A percentile compares a stretch with the other conserved stretches of the same genome.
Evolutionary conservation across 2,329 filamentous ascomycete species (phyloP).

Genomic region (Tricladium varicosporioides): DNA sequence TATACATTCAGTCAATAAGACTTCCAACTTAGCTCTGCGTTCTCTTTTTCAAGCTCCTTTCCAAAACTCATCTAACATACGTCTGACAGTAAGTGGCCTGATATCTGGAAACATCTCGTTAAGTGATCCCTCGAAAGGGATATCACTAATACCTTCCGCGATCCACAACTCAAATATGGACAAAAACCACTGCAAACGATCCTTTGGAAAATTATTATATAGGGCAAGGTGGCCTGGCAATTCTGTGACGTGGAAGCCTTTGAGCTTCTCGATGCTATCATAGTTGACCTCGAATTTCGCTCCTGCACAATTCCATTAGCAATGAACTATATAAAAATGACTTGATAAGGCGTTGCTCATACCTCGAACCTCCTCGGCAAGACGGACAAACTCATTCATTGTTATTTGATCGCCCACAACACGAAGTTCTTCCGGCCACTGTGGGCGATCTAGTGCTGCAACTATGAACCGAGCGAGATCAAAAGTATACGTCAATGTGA

Average conservation of each 20-base stretch:
- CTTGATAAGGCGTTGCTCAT: slow-evolving; percentile 1
- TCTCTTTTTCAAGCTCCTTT: too few relatives aligned
- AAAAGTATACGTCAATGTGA: slow-evolving; percentile 26
- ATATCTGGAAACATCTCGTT: slow-evolving; percentile 25
- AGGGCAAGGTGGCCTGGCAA: slow-evolving; percentile 26
- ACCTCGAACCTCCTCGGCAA: slow-evolving; percentile 22
- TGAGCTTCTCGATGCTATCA: slow-evolving; percentile 26
- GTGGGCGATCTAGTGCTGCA: slow-evolving; percentile 13
- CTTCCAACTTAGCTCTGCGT: too few relatives aligned
- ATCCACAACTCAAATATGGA: slow-evolving; percentile 21
- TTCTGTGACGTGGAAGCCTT: slow-evolving; percentile 14
- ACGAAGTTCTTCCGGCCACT: slow-evolving; percentile 23
- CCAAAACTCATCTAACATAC: too few relatives aligned
- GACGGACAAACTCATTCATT: slow-evolving; percentile 26
- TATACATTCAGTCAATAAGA: too few relatives aligned
- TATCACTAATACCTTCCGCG: slow-evolving; percentile 17
- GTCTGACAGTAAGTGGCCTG: too few relatives aligned
- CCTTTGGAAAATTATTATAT: slow-evolving; percentile 27
- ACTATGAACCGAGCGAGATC: slow-evolving; percentile 29
- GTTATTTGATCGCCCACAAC: slow-evolving; percentile 29
- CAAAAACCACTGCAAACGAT: slow-evolving; percentile 24
- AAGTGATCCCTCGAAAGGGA: slow-evolving; percentile 12
- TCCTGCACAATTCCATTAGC: not conserved
- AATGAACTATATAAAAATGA: too few relatives aligned
- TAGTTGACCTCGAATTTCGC: slow-evolving; percentile 28